These are phyloP conservation scores for Boeremia exigua DNA, from an alignment of 2,329 filamentous ascomycete genomes.

Conservation along the genomic window DNA sequence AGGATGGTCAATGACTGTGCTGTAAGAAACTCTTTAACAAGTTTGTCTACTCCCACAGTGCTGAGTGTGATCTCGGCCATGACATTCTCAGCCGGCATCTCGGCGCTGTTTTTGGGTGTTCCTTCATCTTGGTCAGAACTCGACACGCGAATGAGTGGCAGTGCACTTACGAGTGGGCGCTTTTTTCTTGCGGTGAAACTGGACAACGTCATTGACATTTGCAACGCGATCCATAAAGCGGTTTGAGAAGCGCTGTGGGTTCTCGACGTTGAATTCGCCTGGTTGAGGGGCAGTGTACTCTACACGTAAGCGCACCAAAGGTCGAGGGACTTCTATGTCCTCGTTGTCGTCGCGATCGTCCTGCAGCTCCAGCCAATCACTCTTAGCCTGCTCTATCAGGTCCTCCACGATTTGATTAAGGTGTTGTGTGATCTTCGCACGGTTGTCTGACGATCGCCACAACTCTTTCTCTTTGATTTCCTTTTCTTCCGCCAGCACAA, in stretches of 20 bases:
- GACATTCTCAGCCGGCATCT: slow-evolving; percentile 69
- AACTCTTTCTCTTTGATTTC: slow-evolving; percentile 77
- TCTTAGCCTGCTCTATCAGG: slow-evolving; percentile 83
- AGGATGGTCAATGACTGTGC: slow-evolving; percentile 91
- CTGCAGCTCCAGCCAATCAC: slow-evolving; percentile 81
- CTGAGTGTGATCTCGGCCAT: slow-evolving; percentile 70
- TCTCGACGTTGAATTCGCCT: slow-evolving; percentile 87
- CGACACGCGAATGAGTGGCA: neutral
- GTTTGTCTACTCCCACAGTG: slow-evolving; percentile 82
- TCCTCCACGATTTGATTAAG: slow-evolving; percentile 81
- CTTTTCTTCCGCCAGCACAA: slow-evolving; percentile 76
- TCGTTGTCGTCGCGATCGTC: slow-evolving; percentile 57
- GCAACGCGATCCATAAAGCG: slow-evolving; percentile 89
- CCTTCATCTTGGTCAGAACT: slow-evolving; percentile 23
- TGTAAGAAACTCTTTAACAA: slow-evolving; percentile 85
- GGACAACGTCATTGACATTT: slow-evolving; percentile 91
- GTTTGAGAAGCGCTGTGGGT: slow-evolving; percentile 94
- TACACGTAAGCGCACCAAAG: slow-evolving; percentile 86
- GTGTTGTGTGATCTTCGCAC: slow-evolving; percentile 77
- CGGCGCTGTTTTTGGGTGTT: slow-evolving; percentile 58
- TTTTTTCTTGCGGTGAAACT: slow-evolving; percentile 91
- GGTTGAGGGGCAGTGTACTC: slow-evolving; percentile 88
- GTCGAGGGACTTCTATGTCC: slow-evolving; percentile 71
- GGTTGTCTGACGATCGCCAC: slow-evolving; percentile 82
- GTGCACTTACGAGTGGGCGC: slow-evolving; percentile 42